Evolutionary conservation across 495 filamentous ascomycete genomes (phyloP).

Genomic region (Immersiella caudata): DNA sequence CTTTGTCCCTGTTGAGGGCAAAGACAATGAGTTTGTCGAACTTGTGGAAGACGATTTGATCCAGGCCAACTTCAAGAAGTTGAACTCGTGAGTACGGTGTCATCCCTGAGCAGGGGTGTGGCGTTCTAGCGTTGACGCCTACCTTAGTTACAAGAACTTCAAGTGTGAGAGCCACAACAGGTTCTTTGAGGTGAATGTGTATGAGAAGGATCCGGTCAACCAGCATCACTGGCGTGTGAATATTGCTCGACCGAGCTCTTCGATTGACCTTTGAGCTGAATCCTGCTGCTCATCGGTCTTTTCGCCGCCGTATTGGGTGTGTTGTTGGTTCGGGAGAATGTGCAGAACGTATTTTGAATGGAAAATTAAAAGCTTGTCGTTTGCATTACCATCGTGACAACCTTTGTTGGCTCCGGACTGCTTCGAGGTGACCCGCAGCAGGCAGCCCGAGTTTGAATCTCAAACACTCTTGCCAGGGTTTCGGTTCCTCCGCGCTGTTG

Average conservation of each 20-base stretch:
- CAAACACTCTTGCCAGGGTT: too few species aligned
- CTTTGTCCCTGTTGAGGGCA: constrained; percentile 29
- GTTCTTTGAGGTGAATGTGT: constrained; percentile 45
- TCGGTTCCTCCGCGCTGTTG: too few species aligned
- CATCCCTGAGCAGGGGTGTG: not conserved
- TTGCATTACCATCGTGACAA: too few species aligned
- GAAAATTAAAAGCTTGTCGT: too few species aligned
- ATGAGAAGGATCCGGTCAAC: constrained; percentile 42
- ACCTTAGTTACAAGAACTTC: constrained; percentile 40
- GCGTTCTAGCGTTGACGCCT: not conserved
- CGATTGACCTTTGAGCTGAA: constrained; percentile 37
- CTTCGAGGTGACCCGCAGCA: too few species aligned
- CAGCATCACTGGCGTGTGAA: constrained; percentile 43
- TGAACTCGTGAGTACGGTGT: constrained; percentile 38
- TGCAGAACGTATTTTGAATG: too few species aligned
- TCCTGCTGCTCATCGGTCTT: too few species aligned
- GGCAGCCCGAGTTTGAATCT: too few species aligned
- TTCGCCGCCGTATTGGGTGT: too few species aligned
- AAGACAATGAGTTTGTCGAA: constrained; percentile 30
- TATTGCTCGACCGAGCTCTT: constrained; percentile 32
- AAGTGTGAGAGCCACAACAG: constrained; percentile 40
- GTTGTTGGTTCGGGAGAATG: too few species aligned
- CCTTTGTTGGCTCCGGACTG: too few species aligned
- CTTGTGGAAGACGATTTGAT: constrained; percentile 36
- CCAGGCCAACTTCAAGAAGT: constrained; percentile 40